These are phyloP conservation scores for Neurospora sp. DNA, from an alignment of 2,329 filamentous ascomycete species.

Conservation along the genomic window DNA sequence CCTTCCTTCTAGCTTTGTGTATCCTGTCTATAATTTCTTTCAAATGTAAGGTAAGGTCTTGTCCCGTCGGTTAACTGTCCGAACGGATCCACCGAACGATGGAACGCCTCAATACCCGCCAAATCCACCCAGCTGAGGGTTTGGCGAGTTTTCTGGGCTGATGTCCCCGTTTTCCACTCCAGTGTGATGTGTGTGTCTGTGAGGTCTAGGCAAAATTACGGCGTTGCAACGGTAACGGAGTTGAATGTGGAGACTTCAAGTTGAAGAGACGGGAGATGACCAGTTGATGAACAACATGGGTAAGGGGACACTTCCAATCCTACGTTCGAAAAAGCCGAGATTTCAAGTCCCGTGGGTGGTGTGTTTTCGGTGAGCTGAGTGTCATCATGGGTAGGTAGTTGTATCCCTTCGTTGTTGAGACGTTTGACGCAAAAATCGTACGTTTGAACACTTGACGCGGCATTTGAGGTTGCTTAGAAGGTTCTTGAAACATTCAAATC, in stretches of 20 bases:
- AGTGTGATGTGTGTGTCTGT: neutral
- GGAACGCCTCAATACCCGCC: neutral
- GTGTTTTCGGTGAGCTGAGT: neutral
- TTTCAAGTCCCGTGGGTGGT: neutral
- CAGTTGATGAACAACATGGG: neutral
- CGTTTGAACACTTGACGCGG: neutral
- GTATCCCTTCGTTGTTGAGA: neutral
- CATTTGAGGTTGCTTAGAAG: neutral
- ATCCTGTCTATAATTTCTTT: no score
- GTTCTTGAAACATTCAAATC: neutral
- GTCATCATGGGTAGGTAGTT: neutral
- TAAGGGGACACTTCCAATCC: neutral
- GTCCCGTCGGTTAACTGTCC: neutral
- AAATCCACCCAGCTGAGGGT: neutral
- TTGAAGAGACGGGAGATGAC: neutral
- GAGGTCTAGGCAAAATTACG: neutral
- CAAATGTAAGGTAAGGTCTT: no score
- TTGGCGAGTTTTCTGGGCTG: neutral
- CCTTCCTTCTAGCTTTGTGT: no score
- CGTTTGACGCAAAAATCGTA: neutral
- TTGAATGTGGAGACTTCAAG: neutral
- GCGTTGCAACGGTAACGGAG: neutral
- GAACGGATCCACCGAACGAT: neutral
- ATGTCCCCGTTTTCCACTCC: neutral
- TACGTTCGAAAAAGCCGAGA: neutral